phyloP scores from a whole-genome alignment of 208 protist species.

The Acanthamoeba triangularis region DNA sequence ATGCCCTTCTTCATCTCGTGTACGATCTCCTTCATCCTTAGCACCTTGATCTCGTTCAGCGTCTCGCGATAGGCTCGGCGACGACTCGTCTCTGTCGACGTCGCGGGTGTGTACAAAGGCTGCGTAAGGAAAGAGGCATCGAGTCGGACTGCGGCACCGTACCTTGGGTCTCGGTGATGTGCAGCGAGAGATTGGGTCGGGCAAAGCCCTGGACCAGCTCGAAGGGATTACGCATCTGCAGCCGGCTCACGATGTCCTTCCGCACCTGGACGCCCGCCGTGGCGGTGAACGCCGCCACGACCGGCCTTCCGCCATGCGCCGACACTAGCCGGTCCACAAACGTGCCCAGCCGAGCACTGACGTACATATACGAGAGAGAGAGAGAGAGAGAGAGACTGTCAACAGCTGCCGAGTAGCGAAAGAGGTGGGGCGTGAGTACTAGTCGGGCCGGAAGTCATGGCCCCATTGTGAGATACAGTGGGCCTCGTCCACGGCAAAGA shows the following conservation, averaged over 20 bases:
- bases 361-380: neutral
- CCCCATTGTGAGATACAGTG: slow-evolving; percentile 96
- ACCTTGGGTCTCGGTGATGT: slow-evolving; percentile 19
- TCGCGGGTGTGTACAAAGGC: neutral
- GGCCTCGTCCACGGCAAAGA: slow-evolving; percentile 95
- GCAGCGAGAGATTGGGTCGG: slow-evolving; percentile 19
- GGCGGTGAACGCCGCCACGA: slow-evolving; percentile 62
- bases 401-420: neutral
- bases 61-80: neutral
- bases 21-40: slow-evolving; percentile 57
- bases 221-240: neutral
- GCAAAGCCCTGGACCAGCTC: slow-evolving; percentile 67
- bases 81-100: neutral
- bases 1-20: slow-evolving; percentile 65
- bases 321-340: neutral
- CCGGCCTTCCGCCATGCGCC: neutral
- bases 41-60: slow-evolving; percentile 61
- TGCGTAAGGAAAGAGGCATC: no score
- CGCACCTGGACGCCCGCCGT: slow-evolving; percentile 32
- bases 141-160: no score
- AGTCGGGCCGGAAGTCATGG: slow-evolving; percentile 95
- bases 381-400: neutral
- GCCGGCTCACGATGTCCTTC: neutral
- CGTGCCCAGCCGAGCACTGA: neutral
- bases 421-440: slow-evolving; percentile 66